Conservation (phyloP, 345 rosid species). For the Euphorbia pulcherrima region DNA sequence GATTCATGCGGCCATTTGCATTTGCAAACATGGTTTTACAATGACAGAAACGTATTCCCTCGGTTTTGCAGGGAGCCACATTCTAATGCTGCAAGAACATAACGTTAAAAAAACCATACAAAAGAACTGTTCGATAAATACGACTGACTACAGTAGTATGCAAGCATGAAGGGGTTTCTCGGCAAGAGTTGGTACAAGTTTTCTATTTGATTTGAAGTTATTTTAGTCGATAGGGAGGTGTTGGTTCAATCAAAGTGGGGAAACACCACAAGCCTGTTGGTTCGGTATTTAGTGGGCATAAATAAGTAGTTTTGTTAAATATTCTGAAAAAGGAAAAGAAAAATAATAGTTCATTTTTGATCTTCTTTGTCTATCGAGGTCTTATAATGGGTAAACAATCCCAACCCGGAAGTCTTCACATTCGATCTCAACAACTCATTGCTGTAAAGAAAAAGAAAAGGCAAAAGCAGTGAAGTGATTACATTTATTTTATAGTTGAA, state of each 20-base stretch:
- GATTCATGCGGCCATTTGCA: no score
- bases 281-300: slow-evolving; percentile 27
- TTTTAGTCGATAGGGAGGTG: slow-evolving; percentile 38
- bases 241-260: slow-evolving; percentile 95
- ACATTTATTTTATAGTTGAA: not conserved
- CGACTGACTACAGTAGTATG: slow-evolving; percentile 34
- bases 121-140: slow-evolving; percentile 18
- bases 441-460: slow-evolving; percentile 11
- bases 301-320: slow-evolving; percentile 18
- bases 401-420: slow-evolving; percentile 46
- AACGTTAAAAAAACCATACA: slow-evolving; percentile 19
- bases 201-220: slow-evolving; percentile 31
- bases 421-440: slow-evolving; percentile 31
- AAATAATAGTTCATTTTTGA: slow-evolving; percentile 5
- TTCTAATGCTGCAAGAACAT: slow-evolving; percentile 41
- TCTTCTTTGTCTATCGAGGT: slow-evolving; percentile 29
- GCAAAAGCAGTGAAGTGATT: not conserved
- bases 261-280: slow-evolving; percentile 44
- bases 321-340: slow-evolving; percentile 20
- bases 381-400: slow-evolving; percentile 32
- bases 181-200: slow-evolving; percentile 56
- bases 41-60: not conserved
- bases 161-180: slow-evolving; percentile 22
- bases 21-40: not conserved
- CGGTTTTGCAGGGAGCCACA: slow-evolving; percentile 65